phyloP scores from a whole-genome alignment of 2,329 filamentous ascomycete species.

The Seiridium unicorne region DNA sequence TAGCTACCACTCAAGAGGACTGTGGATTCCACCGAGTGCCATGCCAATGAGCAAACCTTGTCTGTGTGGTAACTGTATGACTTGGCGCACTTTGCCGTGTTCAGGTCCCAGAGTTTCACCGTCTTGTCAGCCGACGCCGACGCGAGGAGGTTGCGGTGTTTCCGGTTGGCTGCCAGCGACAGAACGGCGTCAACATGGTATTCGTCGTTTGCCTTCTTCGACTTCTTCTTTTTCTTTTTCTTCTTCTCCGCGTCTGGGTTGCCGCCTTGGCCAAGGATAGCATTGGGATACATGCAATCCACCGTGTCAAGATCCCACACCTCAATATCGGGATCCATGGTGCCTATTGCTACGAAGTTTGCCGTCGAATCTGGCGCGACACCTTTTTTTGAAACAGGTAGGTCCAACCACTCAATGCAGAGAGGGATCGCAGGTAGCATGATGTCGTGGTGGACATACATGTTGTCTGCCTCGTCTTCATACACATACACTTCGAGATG shows the following conservation, averaged over 20 bases:
- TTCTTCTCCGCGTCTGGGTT: conserved; percentile 53
- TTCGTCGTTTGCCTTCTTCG: conserved; percentile 81
- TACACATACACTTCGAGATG: conserved; percentile 98
- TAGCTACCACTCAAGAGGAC: conserved; percentile 91
- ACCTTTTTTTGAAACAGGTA: conserved; percentile 74
- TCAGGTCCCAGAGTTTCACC: conserved; percentile 95
- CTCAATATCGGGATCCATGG: conserved; percentile 98
- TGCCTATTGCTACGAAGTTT: conserved; percentile 93
- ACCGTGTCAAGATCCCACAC: conserved; percentile 96
- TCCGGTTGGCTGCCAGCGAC: conserved; percentile 85
- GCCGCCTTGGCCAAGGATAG: conserved; percentile 79
- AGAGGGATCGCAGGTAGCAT: conserved; percentile 97
- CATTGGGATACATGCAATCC: conserved; percentile 97
- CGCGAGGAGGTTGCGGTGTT: conserved; percentile 90
- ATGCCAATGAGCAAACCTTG: conserved; percentile 94
- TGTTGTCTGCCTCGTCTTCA: conserved; percentile 90
- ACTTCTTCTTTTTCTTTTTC: conserved; percentile 91
- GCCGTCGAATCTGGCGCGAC: conserved; percentile 65
- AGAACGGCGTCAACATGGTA: conserved; percentile 95
- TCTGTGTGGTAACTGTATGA: conserved; percentile 95
- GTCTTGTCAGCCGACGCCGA: conserved; percentile 96
- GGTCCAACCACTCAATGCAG: conserved; percentile 91
- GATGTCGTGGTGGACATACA: conserved; percentile 99
- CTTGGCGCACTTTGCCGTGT: conserved; percentile 88
- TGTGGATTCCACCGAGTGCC: conserved; percentile 86